Conservation (phyloP, 305 asterid genomes). For the Solanum hybrid region DNA sequence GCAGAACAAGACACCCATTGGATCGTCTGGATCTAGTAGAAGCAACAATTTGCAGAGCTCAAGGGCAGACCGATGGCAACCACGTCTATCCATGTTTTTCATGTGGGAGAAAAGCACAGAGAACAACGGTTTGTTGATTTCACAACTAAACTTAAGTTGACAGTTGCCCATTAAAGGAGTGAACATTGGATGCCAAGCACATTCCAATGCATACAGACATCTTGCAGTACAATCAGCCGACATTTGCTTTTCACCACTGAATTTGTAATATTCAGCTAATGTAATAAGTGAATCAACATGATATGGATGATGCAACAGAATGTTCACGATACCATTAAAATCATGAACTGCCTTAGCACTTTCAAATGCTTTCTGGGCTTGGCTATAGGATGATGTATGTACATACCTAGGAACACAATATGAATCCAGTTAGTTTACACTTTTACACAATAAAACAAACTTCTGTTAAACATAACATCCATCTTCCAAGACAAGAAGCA, state of each 20-base stretch:
- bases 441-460: not conserved
- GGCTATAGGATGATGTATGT: slow-evolving; percentile 68
- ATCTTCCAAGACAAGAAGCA: not conserved
- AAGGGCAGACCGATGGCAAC: slow-evolving; percentile 93
- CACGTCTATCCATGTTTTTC: slow-evolving; percentile 94
- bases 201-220: slow-evolving; percentile 81
- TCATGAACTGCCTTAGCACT: slow-evolving; percentile 84
- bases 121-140: slow-evolving; percentile 72
- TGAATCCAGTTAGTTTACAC: slow-evolving; percentile 5
- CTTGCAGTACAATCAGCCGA: slow-evolving; percentile 76
- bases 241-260: slow-evolving; percentile 90
- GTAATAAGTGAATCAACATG: slow-evolving; percentile 79
- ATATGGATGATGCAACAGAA: slow-evolving; percentile 74
- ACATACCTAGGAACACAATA: slow-evolving; percentile 44
- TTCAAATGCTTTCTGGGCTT: slow-evolving; percentile 82
- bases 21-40: slow-evolving; percentile 85
- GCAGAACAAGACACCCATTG: slow-evolving; percentile 75
- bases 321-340: slow-evolving; percentile 73
- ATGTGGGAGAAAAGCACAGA: slow-evolving; percentile 67
- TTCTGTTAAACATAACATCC: not conserved
- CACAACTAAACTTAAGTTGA: slow-evolving; percentile 62
- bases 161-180: slow-evolving; percentile 58
- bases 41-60: slow-evolving; percentile 86
- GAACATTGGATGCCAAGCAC: slow-evolving; percentile 93
- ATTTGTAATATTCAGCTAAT: slow-evolving; percentile 79